Base-by-base conservation (phyloP, 2,329 filamentous ascomycete genomes). In the Sarocladiaceae sp. region DNA sequence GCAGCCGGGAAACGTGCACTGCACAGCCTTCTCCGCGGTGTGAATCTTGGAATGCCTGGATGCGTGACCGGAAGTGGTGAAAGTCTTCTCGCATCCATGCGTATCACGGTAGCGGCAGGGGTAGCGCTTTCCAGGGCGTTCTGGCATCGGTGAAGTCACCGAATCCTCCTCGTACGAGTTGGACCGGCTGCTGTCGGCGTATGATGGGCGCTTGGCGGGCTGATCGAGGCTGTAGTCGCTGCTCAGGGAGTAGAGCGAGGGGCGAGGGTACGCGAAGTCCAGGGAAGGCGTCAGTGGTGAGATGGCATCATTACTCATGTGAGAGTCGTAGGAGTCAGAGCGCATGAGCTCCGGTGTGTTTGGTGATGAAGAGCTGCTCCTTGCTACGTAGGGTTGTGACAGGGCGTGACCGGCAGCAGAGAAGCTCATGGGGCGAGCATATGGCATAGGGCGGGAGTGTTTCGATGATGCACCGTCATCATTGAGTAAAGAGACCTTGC, bases 21-120 rank as follows among this genome's bases (percentile, higher is more conserved):
- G 77, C 18, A 88, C 83, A 12, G 81, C 81, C 67, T 90, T 90
- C 64, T 88, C 85, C 40, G 83, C 83, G 1, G 83, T 88, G 68
- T 91, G 86, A 57, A 88, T 89, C 63, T 89, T 89, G 48, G 85
- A 85, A 61, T 91, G 86, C 32, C 86, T 81, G 33, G 86, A 88
- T n/a, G 87, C 85, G 56, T 91, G 86, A 33, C 86, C 86, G 0
- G 86, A 90, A 3, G 86, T 91, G 47, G 86, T 90, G 60, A 91
- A 91, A 10, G 80, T 87, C 68, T 88, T 87, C 55, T 77, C 78
- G 67, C 86, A 91, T 32, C 79, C 76, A 53, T 80, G 83, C 43
- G 74, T 76, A 50, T 88, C 83, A 26, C 81, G 78, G 58, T 83
- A 83, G 19, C 83, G 82, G 60, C 85, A 89, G 2, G 83, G 83